Evolutionary conservation across 805 yeast genomes (phyloP).

Genomic region (Candida maris): DNA sequence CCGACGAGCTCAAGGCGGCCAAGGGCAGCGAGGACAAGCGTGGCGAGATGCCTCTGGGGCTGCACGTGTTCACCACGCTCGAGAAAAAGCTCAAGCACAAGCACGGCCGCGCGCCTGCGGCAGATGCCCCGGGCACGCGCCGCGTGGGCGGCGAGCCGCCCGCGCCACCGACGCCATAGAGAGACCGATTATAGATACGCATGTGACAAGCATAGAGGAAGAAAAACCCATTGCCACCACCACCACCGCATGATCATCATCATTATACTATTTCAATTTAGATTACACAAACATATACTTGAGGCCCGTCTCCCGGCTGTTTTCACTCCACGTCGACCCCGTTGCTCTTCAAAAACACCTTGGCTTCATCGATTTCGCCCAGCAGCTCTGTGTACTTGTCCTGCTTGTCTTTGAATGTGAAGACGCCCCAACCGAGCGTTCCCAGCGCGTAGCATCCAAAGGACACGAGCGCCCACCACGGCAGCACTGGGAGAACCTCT

Average conservation of each 20-base stretch:
- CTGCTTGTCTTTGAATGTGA: slow-evolving; percentile 67
- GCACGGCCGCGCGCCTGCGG: too few species aligned
- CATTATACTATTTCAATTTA: too few species aligned
- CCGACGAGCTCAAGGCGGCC: slow-evolving; percentile 32
- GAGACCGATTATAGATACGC: too few species aligned
- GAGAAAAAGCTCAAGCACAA: slow-evolving; percentile 60
- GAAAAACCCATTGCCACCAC: too few species aligned
- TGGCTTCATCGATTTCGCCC: slow-evolving; percentile 59
- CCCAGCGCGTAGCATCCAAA: slow-evolving; percentile 69
- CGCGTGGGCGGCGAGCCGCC: too few species aligned
- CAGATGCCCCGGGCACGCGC: too few species aligned
- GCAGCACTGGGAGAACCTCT: slow-evolving; percentile 61
- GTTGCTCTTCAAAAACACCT: slow-evolving; percentile 49
- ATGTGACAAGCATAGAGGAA: too few species aligned
- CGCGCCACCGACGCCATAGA: too few species aligned
- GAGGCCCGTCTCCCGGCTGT: too few species aligned
- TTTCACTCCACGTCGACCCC: slow-evolving; percentile 46
- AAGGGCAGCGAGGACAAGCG: slow-evolving; percentile 36
- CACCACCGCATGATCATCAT: too few species aligned
- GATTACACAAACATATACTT: too few species aligned
- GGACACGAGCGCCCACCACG: slow-evolving; percentile 66
- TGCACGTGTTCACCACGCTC: slow-evolving; percentile 78
- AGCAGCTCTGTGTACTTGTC: slow-evolving; percentile 61
- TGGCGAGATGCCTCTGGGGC: slow-evolving; percentile 64
- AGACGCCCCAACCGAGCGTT: slow-evolving; percentile 64